Base-by-base conservation (phyloP, 1,139 yeast species). In the Candida neerlandica region DNA sequence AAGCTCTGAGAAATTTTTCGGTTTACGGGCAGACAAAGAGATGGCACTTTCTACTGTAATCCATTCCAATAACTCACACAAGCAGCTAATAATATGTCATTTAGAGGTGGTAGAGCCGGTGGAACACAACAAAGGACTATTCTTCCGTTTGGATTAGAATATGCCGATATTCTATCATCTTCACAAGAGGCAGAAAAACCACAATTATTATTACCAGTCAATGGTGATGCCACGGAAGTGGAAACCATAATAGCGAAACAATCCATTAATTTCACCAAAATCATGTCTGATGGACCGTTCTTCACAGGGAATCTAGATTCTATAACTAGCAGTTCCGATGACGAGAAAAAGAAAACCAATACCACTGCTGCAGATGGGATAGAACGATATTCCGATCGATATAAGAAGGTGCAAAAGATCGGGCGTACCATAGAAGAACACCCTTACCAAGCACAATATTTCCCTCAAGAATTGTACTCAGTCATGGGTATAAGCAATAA, bases 351-450 rank as follows among this genome's bases (percentile, higher is more conserved):
- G 9, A 7, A 23, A 23, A 23, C 9, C 34, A 51, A 47, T 12
- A 54, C 58, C 9, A 57, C 58, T 6, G 62, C 67, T 2, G 63
- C 71, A 0, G 80, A 86, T 62, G 90, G 90, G 0, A 79, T 89
- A 39, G 81, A 84, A 59, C 75, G 96, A 59, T 87, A 86, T 62
- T 81, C 91, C 3, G 96, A 89, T 64, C 77, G 75, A 60, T 89
- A 86, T 64, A 76, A 86, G 57, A 86, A 86, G 62, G 85, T 82
- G 55, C 80, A 89, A 50, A 85, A 81, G 60, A 79, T 85, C n/a
- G 94, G 94, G 1, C 78, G 86, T 49, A 84, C 95, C 3, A 81
- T 88, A 15, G 87, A 86, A 56, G 96, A 89, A 51, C 95, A 89
- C 68, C 96, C 97, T 1, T 90, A 86, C 63, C 79, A 80, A 53